phyloP scores from a whole-genome alignment of 495 filamentous ascomycete genomes.

The Aspergillus ellipticus region DNA sequence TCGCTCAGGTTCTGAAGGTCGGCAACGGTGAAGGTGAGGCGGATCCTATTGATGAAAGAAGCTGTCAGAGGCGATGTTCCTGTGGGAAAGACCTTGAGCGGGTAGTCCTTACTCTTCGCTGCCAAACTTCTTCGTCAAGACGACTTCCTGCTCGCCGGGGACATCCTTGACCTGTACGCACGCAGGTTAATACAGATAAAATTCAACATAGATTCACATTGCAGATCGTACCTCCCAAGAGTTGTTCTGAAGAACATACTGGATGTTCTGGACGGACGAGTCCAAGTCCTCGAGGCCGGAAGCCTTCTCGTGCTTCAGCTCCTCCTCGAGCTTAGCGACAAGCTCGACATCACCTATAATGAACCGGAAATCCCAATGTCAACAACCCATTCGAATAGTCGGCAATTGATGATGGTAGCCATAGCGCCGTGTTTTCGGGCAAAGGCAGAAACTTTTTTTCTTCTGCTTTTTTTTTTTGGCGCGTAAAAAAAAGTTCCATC shows the following conservation, averaged over 20 bases:
- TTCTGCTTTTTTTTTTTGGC: conserved; percentile 48
- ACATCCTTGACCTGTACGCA: conserved; percentile 62
- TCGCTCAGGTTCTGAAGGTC: conserved; percentile 75
- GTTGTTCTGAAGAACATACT: conserved; percentile 73
- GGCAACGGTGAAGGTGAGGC: conserved; percentile 86
- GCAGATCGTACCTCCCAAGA: conserved; percentile 58
- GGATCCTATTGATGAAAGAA: conserved; percentile 57
- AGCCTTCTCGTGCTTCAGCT: conserved; percentile 45
- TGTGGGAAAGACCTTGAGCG: not conserved
- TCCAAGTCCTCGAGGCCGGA: conserved; percentile 36
- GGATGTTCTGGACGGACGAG: conserved; percentile 66
- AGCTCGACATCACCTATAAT: conserved; percentile 45
- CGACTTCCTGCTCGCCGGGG: conserved; percentile 80
- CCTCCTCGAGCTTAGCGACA: conserved; percentile 46
- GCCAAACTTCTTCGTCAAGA: conserved; percentile 75
- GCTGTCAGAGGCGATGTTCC: conserved; percentile 1
- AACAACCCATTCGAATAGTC: not conserved
- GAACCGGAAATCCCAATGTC: not conserved
- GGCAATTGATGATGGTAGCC: not conserved
- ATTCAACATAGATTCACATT: not conserved
- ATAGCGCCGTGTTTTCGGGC: not conserved
- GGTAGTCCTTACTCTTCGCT: conserved; percentile 70
- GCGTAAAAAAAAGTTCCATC: not conserved
- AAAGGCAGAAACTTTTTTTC: conserved; percentile 1
- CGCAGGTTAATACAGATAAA: not conserved